These are phyloP conservation scores for Talaromyces sp. DNA, from an alignment of 2,329 filamentous ascomycete species.

Conservation along the genomic window DNA sequence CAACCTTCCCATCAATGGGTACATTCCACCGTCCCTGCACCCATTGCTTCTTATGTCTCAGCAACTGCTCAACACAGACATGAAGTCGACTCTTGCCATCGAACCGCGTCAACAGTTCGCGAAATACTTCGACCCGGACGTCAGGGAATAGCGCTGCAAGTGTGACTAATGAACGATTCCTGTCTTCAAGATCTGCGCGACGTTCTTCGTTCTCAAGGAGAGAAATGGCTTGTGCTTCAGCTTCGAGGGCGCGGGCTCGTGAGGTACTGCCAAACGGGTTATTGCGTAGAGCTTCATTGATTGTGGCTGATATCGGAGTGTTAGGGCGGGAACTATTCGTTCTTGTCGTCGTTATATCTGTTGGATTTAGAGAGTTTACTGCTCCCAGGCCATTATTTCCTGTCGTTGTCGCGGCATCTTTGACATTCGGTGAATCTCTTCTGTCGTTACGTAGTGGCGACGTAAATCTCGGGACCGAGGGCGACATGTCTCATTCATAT, in stretches of 20 bases:
- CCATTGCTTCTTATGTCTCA: slow-evolving; percentile 47
- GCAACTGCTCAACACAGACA: slow-evolving; percentile 47
- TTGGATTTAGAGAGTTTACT: not conserved
- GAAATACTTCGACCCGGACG: slow-evolving; percentile 47
- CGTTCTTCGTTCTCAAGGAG: slow-evolving; percentile 29
- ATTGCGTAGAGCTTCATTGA: slow-evolving; percentile 44
- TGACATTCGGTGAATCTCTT: not conserved
- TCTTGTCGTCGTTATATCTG: not conserved
- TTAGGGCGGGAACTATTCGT: not conserved
- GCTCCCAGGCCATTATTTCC: not conserved
- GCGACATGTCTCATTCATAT: slow-evolving; percentile 8
- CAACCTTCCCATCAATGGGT: slow-evolving; percentile 23
- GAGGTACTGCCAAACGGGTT: slow-evolving; percentile 41
- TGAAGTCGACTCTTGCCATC: slow-evolving; percentile 47
- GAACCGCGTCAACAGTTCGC: slow-evolving; percentile 46
- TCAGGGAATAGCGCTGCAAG: slow-evolving; percentile 47
- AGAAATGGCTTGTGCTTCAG: slow-evolving; percentile 9
- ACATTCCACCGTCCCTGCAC: slow-evolving; percentile 47
- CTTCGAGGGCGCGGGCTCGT: slow-evolving; percentile 27
- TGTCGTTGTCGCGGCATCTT: not conserved
- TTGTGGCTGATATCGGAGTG: slow-evolving; percentile 25
- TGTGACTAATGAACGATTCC: slow-evolving; percentile 42
- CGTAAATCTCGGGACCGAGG: slow-evolving; percentile 34
- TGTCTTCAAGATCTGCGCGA: slow-evolving; percentile 35
- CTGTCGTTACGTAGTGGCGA: slow-evolving; percentile 25